Percentiles rank a stretch among this genome's conserved stretches.
These are phyloP conservation scores for Petrea volubilis DNA, from an alignment of 257 asterid species.

Conservation along the genomic window DNA sequence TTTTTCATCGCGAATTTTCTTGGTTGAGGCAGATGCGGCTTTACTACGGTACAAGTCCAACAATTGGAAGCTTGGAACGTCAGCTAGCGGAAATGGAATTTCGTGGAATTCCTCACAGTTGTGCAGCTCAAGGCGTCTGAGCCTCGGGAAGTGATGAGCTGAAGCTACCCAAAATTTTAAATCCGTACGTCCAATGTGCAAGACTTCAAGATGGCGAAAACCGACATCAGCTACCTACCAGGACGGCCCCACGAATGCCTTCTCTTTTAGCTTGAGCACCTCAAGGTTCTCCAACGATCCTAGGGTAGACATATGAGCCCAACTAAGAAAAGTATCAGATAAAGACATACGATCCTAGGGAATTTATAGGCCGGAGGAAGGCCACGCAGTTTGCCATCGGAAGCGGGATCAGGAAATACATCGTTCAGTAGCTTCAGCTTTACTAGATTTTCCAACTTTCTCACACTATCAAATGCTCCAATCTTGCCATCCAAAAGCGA, in stretches of 20 bases:
- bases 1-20: conserved; percentile 7
- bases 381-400: conserved; percentile 28
- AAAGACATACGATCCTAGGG: conserved; percentile 41
- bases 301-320: conserved; percentile 29
- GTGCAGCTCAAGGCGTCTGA: conserved; percentile 34
- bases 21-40: conserved; percentile 27
- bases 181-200: conserved; percentile 32
- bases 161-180: conserved; percentile 28
- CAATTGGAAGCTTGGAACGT: conserved; percentile 14
- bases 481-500: conserved; percentile 32
- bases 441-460: conserved; percentile 36
- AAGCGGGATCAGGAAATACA: conserved; percentile 32
- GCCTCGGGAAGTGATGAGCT: conserved; percentile 24
- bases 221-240: conserved; percentile 32
- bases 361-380: conserved; percentile 41
- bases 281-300: conserved; percentile 42
- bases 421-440: conserved; percentile 53
- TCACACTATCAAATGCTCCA: conserved; percentile 42
- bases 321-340: conserved; percentile 31
- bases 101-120: conserved; percentile 28
- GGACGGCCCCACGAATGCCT: conserved; percentile 27
- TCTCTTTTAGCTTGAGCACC: conserved; percentile 41
- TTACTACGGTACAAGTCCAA: conserved; percentile 26
- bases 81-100: conserved; percentile 26
- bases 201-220: conserved; percentile 26